These are phyloP conservation scores for Stentor roeselii DNA, from an alignment of 73 alveolate genomes.

Conservation along the genomic window DNA sequence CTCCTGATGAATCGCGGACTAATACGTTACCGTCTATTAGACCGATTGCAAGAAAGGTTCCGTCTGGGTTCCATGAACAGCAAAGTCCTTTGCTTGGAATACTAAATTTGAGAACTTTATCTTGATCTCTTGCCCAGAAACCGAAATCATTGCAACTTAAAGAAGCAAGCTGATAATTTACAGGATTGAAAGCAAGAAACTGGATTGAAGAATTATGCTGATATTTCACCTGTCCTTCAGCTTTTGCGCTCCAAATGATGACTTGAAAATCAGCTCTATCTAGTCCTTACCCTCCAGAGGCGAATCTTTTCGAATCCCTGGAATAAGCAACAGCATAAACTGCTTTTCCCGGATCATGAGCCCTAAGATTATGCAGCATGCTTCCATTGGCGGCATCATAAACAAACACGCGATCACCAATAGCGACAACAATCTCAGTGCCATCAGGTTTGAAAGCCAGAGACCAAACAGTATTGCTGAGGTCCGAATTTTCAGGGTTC, in stretches of 20 bases:
- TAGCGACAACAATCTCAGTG: constrained; percentile 53
- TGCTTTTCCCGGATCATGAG: constrained; percentile 57
- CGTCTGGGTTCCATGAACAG: constrained; percentile 75
- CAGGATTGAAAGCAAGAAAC: constrained; percentile 80
- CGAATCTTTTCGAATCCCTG: constrained; percentile 74
- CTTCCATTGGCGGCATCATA: constrained; percentile 58
- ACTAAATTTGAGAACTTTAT: constrained; percentile 48
- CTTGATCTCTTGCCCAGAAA: constrained; percentile 59
- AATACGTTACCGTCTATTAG: constrained; percentile 48
- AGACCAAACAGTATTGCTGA: constrained; percentile 59
- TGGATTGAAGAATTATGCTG: constrained; percentile 59
- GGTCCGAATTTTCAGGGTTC: constrained; percentile 53
- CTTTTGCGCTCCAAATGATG: constrained; percentile 79
- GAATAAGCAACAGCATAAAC: constrained; percentile 85
- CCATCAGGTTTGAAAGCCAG: constrained; percentile 87
- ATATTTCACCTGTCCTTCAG: constrained; percentile 61
- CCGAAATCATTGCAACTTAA: constrained; percentile 76
- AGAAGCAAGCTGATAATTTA: constrained; percentile 70
- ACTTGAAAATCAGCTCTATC: constrained; percentile 63
- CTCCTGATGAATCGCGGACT: constrained; percentile 61
- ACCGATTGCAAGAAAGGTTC: constrained; percentile 65
- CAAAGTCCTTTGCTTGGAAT: constrained; percentile 50
- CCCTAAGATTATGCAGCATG: constrained; percentile 50
- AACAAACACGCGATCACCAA: constrained; percentile 63
- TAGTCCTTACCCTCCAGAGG: constrained; percentile 53